Evolutionary conservation across 2,329 filamentous ascomycete species (phyloP), one percentile per base, ranked within the genome.

Genomic region (Curvularia sp.): DNA sequence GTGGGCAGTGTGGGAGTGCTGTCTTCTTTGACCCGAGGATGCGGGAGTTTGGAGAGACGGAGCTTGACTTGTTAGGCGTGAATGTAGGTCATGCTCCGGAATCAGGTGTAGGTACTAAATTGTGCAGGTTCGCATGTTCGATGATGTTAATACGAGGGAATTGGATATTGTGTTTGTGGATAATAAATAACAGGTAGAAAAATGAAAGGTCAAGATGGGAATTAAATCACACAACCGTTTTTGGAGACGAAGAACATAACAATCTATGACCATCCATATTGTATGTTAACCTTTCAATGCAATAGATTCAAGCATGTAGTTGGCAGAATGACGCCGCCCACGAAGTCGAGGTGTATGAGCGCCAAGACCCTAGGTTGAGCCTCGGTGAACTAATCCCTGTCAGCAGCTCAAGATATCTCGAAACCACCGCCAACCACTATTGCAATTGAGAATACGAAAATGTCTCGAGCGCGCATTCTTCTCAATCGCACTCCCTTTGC

Each of bases 21-120:
- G 61, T 75, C 9, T 74, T 67, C 47, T 71, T 72, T 31, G 70
- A 71, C 57, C 65, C 71, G 4, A 63, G 62, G 20, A 57, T 57
- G 44, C 50, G 24, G 48, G 64, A 69, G 43, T 63, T 61, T 50
- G 71, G 65, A 26, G 58, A 69, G 33, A 49, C 39, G 8, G 50
- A 42, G 43, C 49, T 53, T 28, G 70, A 74, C 59, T 43, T 75
- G 12, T 15, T 73, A 31, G 68, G 68, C 4, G 35, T 74, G 2
- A 74, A 74, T 62, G 72, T 75, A 49, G 54, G 70, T 63, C n/a
- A 4, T 22, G 12, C 18, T 18, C 18, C 18, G 18, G 18, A 18
- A 18, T 18, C 18, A 18, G 18, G 18, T 18, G 1, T 18, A 18
- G 18, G 18, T 18, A 18, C 18, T 43, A 10, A 35, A 30, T 66